A percentile compares a stretch with the other conserved stretches of the same genome.
phyloP scores from a whole-genome alignment of 1,284 basidiomycete species.

The Mycena citricolor region DNA sequence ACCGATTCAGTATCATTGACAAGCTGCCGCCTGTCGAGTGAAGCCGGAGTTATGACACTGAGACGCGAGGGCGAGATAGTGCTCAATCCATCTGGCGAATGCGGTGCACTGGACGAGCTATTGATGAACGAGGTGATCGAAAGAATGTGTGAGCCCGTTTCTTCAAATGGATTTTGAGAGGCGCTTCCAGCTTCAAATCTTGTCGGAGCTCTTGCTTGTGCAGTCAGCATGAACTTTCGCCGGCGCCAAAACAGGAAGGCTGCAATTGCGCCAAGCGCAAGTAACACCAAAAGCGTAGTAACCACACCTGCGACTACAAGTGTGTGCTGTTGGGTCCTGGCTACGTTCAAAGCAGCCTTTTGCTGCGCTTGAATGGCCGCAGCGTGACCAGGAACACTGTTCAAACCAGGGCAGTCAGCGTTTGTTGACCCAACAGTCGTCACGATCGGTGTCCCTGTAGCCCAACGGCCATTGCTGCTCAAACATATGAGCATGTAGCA shows the following conservation, averaged over 20 bases:
- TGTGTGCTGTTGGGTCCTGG: constrained; percentile 8
- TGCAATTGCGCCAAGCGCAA: constrained; percentile 13
- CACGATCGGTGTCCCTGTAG: constrained; percentile 17
- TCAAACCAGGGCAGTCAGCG: constrained; percentile 10
- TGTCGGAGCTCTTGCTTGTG: constrained; percentile 8
- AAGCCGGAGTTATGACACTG: background rate
- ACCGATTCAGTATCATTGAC: background rate
- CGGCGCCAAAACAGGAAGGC: constrained; percentile 16
- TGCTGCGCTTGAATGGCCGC: constrained; percentile 6
- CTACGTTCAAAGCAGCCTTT: constrained; percentile 1
- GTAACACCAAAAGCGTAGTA: constrained; percentile 14
- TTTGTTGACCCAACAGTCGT: constrained; percentile 14
- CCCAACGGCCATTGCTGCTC: constrained; percentile 20
- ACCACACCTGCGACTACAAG: constrained; percentile 17
- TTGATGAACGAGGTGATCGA: constrained; percentile 21
- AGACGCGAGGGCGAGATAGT: no score
- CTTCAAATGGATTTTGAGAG: constrained; percentile 8
- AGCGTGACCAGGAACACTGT: constrained; percentile 6
- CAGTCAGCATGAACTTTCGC: constrained; percentile 11
- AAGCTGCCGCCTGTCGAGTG: background rate
- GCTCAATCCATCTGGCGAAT: no score
- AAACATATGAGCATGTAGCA: constrained; percentile 2
- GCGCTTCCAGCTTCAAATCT: constrained; percentile 17
- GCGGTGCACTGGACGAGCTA: background rate
- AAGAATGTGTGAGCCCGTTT: constrained; percentile 14